Evolutionary conservation across 331 rosid genomes (phyloP).

Genomic region (Quercus tomentella): DNA sequence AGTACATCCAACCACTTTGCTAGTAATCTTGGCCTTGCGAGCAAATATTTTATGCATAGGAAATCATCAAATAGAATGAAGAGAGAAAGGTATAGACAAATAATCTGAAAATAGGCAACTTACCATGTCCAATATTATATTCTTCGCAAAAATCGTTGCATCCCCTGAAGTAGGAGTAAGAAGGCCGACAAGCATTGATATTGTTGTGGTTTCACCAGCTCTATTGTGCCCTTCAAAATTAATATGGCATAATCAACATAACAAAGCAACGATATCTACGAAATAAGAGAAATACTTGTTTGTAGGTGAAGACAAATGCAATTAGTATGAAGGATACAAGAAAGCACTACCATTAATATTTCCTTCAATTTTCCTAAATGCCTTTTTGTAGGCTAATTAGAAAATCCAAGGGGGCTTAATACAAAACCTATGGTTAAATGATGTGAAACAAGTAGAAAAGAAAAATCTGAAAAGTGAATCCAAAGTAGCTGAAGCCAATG

Average conservation of each 20-base stretch:
- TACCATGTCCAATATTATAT: slow-evolving; percentile 71
- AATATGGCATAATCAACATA: not conserved
- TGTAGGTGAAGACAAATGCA: not conserved
- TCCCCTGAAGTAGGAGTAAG: slow-evolving; percentile 91
- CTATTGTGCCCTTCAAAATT: slow-evolving; percentile 80
- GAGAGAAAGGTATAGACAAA: not conserved
- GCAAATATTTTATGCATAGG: not conserved
- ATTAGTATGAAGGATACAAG: not conserved
- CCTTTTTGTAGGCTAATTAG: too few species aligned
- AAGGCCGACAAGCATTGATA: slow-evolving; percentile 97
- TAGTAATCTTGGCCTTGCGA: not conserved
- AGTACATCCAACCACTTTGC: not conserved
- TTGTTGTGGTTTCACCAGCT: slow-evolving; percentile 95
- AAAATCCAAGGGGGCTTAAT: too few species aligned
- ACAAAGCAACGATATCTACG: not conserved
- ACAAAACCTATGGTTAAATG: too few species aligned
- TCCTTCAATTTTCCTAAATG: too few species aligned
- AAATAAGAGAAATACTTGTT: not conserved
- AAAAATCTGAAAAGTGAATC: too few species aligned
- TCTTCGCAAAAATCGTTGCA: slow-evolving; percentile 85
- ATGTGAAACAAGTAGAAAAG: too few species aligned
- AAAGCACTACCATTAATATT: not conserved
- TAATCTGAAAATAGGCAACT: slow-evolving; percentile 6
- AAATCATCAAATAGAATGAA: not conserved
- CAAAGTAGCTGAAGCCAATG: too few species aligned